These are phyloP conservation scores for Xanthoceras sorbifolium DNA, from an alignment of 345 rosid genomes.

Conservation along the genomic window DNA sequence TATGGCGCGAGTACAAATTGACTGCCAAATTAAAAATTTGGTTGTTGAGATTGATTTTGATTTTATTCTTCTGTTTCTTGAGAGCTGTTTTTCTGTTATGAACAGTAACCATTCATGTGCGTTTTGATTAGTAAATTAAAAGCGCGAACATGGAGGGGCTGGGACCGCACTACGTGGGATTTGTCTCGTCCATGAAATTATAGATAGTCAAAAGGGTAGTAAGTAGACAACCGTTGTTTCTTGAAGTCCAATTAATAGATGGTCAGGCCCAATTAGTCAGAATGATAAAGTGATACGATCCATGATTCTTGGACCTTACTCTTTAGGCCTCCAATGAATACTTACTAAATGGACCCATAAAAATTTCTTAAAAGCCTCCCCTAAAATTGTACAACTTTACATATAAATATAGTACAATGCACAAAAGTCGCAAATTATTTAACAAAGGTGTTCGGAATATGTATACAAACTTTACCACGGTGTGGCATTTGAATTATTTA, in stretches of 20 bases:
- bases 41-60: constrained; percentile 1
- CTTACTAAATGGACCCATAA: neutral
- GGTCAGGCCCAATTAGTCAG: neutral
- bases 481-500: too few species aligned
- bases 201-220: too few species aligned
- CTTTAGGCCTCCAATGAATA: neutral
- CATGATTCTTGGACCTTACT: too few species aligned
- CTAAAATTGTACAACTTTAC: neutral
- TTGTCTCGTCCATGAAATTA: neutral
- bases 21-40: constrained; percentile 9
- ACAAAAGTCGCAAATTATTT: too few species aligned
- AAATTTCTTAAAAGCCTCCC: neutral
- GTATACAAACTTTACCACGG: too few species aligned
- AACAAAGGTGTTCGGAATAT: too few species aligned
- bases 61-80: neutral
- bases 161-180: neutral
- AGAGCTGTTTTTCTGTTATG: neutral
- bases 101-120: neutral
- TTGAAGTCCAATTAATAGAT: neutral
- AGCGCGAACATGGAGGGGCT: neutral
- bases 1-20: constrained; percentile 24
- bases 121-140: neutral
- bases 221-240: neutral
- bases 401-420: too few species aligned
- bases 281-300: too few species aligned